Conservation (phyloP, 2,329 filamentous ascomycete species). For the Fusarium sp. region DNA sequence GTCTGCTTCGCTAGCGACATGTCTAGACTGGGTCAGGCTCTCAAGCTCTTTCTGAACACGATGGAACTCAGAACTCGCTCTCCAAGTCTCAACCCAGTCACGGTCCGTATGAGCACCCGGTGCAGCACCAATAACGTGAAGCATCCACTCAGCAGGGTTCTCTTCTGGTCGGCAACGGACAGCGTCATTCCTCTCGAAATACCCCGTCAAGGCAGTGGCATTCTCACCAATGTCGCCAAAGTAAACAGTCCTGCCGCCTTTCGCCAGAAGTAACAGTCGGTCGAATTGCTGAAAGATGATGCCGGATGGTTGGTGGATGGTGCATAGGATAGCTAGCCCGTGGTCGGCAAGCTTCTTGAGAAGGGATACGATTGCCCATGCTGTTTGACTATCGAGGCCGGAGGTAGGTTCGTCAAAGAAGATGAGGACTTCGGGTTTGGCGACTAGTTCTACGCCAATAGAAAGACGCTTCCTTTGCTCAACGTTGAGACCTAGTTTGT, state of each 20-base stretch:
- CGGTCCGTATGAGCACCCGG: slow-evolving; percentile 56
- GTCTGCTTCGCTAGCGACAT: rapidly evolving
- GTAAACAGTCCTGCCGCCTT: slow-evolving; percentile 24
- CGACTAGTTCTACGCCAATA: slow-evolving; percentile 64
- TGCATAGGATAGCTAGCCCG: slow-evolving; percentile 55
- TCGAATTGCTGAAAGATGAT: slow-evolving; percentile 57
- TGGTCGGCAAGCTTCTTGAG: slow-evolving; percentile 64
- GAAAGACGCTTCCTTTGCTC: slow-evolving; percentile 67
- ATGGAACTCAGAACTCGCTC: slow-evolving; percentile 61
- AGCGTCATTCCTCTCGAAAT: slow-evolving; percentile 79
- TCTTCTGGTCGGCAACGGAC: slow-evolving; percentile 68
- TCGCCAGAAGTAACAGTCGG: slow-evolving; percentile 57
- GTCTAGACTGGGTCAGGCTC: slow-evolving; percentile 47
- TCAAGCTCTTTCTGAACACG: slow-evolving; percentile 65
- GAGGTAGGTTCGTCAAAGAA: slow-evolving; percentile 67
- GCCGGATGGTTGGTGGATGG: slow-evolving; percentile 8
- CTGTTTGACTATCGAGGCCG: slow-evolving; percentile 67
- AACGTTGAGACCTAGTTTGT: slow-evolving; percentile 56
- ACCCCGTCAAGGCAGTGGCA: slow-evolving; percentile 71
- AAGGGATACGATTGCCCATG: slow-evolving; percentile 67
- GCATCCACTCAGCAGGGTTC: slow-evolving; percentile 71
- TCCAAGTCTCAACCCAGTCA: slow-evolving; percentile 71
- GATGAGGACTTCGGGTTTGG: slow-evolving; percentile 62
- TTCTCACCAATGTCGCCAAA: slow-evolving; percentile 71
- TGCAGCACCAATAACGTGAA: slow-evolving; percentile 61